phyloP scores from a whole-genome alignment of 805 yeast species.

The Schizosaccharomyces cryophilus region DNA sequence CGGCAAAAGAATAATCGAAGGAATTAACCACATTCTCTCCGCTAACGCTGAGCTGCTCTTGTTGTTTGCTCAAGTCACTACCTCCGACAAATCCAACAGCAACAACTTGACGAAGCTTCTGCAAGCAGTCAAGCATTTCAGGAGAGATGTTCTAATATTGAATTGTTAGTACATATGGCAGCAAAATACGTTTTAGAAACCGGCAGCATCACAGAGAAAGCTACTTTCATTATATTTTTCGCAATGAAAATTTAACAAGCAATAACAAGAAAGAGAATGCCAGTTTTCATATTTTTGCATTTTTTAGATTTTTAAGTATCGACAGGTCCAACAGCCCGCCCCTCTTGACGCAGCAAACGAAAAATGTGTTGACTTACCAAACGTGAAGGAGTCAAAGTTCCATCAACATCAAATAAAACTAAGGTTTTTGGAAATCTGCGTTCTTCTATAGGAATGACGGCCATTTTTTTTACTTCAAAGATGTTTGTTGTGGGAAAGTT shows the following conservation, averaged over 20 bases:
- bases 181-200: no score
- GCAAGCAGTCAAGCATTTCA: conserved; percentile 51
- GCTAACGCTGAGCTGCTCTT: conserved; percentile 76
- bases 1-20: conserved; percentile 89
- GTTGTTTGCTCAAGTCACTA: conserved; percentile 77
- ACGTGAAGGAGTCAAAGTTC: conserved; percentile 96
- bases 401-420: conserved; percentile 92
- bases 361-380: conserved; percentile 14
- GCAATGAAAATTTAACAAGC: no score
- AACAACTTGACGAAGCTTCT: conserved; percentile 64
- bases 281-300: no score
- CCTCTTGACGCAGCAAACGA: no score
- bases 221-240: not conserved
- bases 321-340: no score
- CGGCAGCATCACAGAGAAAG: not conserved
- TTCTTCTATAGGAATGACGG: conserved; percentile 42
- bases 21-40: conserved; percentile 27
- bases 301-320: no score
- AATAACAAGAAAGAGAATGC: no score
- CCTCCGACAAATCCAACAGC: conserved; percentile 98
- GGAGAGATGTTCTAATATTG: conserved; percentile 9
- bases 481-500: not conserved
- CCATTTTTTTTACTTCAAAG: not conserved
- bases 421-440: conserved; percentile 47
- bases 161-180: not conserved